Evolutionary conservation across 345 rosid species (phyloP).

Genomic region (Arabidopsis thaliana): TAIR10.1 NC_003076.8:18537001-18537500

Average conservation of each 20-base stretch:
- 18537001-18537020: no score
- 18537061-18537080: neutral
- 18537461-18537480: conserved; percentile 42
- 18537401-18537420: conserved; percentile 56
- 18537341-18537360: conserved; percentile 18
- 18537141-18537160: conserved; percentile 10
- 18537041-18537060: no score
- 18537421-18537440: conserved; percentile 43
- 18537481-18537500: conserved; percentile 50
- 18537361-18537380: conserved; percentile 51
- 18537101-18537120: conserved; percentile 18
- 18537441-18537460: conserved; percentile 46
- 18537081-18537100: neutral
- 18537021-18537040: no score
- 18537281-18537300: conserved; percentile 79
- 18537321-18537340: conserved; percentile 14
- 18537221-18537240: conserved; percentile 24
- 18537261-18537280: conserved; percentile 54
- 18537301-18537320: conserved; percentile 48
- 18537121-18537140: conserved; percentile 6
- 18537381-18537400: conserved; percentile 59
- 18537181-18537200: conserved; percentile 48
- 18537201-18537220: conserved; percentile 35
- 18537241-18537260: conserved; percentile 56
- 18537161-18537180: conserved; percentile 47